Base-by-base conservation (phyloP, 345 rosid species). In the Adansonia digitata region DNA sequence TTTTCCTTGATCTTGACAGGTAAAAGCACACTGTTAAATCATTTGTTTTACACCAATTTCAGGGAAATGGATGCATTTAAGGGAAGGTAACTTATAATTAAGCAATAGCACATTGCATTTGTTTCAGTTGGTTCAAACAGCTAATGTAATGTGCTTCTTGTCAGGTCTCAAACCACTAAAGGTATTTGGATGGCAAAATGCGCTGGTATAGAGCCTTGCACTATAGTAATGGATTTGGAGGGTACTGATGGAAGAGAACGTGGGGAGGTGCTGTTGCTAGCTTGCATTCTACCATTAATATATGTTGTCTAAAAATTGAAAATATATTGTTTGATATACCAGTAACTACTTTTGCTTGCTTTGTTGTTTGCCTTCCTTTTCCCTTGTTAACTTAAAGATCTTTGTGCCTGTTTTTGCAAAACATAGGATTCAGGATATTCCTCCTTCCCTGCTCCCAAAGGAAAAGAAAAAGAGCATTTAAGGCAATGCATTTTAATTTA, bases 241-340 rank as follows among this genome's bases (percentile, higher is more conserved):
- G 99, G 99, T 61, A 93, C 99, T 10, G 99, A 93, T 85, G 99
- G 99, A 78, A 90, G 99, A 85, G 99, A 95, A 83, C 93, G 96
- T 46, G 99, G 99, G 86, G 99, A 95, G 97, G 99, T 95, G 79
- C 70, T 62, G 76, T 72, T 75, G 5, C 18, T 20, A 35, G 62
- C 62, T 59, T 73, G 0, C 55, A 57, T 73, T 73, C 64, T 40
- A 7, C 60, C 18, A 4, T 26, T 24, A 9, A 72, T 24, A 56
- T 26, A 51, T 49, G 37, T 65, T 68, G 42, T 68, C n/a, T 9
- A 26, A 68, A 46, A n/a, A n/a, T n/a, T n/a, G n/a, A n/a, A 24
- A 67, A 22, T 67, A 46, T 40, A 46, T 46, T 17, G 7, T 46
- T 46, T 27, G 52, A 68, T 46, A 68, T 68, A 17, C 6, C 52